Evolutionary conservation across 305 asterid species (phyloP), one percentile per base, ranked within the genome.

Genomic region (Solanum hybrid): DNA sequence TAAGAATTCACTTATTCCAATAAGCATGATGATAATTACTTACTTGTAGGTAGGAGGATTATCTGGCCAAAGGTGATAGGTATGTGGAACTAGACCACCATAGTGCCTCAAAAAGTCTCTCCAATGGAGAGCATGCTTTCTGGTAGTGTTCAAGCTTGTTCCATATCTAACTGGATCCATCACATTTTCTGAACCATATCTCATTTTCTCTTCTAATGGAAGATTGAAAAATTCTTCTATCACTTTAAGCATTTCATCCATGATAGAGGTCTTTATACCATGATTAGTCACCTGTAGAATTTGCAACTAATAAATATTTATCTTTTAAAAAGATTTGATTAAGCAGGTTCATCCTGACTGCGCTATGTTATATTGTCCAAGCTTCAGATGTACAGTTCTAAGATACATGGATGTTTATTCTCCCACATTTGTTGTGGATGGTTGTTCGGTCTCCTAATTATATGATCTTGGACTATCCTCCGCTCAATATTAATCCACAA

Each of bases 101-200:
- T 93, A 94, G 85, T 94, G 96, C 77, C 97, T 93, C 87, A 94
- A 89, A 56, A 78, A 94, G 88, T 94, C 95, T 79, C 97, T 94
- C 97, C 97, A 94, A 71, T 94, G 94, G 38, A 90, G 95, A 12
- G 31, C 3, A 79, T 93, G 94, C 26, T 88, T 92, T 88, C 85
- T 89, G 3, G 93, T 87, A 1, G 96, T 90, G 90, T 94, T 94
- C 93, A 94, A 92, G 78, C 96, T 94, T 24, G 96, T 94, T 69
- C 97, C 96, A 71, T 92, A 93, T 79, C 97, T 90, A 1, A 93
- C 86, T 0, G 94, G 91, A n/a, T 92, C 92, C 96, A 94, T 88
- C 16, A 94, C 97, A 90, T 94, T 92, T 1, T 94, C 96, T 1
- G 94, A 94, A 37, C 24, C 91, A 90, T 92, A 94, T 87, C 90